phyloP scores from a whole-genome alignment of 2,329 filamentous ascomycete genomes.

The Pezicula carpinea region DNA sequence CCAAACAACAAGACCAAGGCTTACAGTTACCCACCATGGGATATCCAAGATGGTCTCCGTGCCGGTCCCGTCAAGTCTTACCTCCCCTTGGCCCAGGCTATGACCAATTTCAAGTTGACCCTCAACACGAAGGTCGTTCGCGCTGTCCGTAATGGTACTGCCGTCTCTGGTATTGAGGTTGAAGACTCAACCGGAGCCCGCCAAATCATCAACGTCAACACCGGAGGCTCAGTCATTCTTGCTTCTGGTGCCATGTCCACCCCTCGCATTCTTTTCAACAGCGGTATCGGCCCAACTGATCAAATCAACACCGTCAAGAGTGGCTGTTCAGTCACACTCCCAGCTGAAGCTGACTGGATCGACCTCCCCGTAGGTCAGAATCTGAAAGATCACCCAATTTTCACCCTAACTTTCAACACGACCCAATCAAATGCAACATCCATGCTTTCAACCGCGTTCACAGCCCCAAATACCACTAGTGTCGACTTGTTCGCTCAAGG shows the following conservation, averaged over 20 bases:
- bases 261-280: constrained; percentile 25
- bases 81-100: constrained; percentile 53
- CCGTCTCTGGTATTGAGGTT: constrained; percentile 58
- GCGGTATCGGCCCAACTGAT: constrained; percentile 25
- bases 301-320: constrained; percentile 32
- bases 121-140: constrained; percentile 60
- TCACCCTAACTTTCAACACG: constrained; percentile 18
- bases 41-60: constrained; percentile 59
- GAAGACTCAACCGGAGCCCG: constrained; percentile 31
- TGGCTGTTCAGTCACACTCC: constrained; percentile 35
- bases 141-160: constrained; percentile 56
- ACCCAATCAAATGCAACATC: constrained; percentile 6
- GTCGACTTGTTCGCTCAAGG: constrained; percentile 32
- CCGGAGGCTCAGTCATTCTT: constrained; percentile 20
- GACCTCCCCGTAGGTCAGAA: constrained; percentile 55
- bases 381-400: constrained; percentile 52
- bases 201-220: constrained; percentile 27
- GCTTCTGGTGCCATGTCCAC: constrained; percentile 18
- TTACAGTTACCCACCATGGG: constrained; percentile 59
- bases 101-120: constrained; percentile 61
- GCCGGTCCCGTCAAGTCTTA: constrained; percentile 68
- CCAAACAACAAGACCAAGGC: constrained; percentile 61
- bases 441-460: constrained; percentile 37
- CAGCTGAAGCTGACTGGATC: constrained; percentile 47
- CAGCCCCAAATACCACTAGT: constrained; percentile 35